Conservation (phyloP, 2,329 filamentous ascomycete species). For the Parafenestella ontariensis region DNA sequence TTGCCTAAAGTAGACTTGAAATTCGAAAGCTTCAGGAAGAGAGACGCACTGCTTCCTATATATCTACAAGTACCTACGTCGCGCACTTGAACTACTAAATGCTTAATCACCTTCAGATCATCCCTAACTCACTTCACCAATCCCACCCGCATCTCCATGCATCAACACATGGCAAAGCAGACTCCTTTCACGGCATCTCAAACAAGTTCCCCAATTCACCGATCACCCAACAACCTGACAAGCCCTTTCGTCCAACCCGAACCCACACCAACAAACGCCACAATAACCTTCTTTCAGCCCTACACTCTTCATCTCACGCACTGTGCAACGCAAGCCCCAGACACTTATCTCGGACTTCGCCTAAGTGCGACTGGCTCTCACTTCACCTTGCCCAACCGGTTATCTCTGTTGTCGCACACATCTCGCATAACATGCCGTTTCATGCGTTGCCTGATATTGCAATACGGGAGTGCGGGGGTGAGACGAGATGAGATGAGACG, state of each 20-base stretch:
- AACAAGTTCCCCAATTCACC: not conserved
- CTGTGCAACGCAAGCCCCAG: not conserved
- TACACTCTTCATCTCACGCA: slow-evolving; percentile 4
- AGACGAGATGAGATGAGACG: too few relatives aligned
- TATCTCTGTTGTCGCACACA: slow-evolving; percentile 2
- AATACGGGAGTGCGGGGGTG: not conserved
- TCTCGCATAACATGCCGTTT: not conserved
- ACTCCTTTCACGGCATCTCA: not conserved
- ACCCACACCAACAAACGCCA: slow-evolving; percentile 3
- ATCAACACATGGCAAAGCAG: not conserved
- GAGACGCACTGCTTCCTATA: too few relatives aligned
- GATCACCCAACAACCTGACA: not conserved
- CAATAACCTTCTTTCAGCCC: slow-evolving; percentile 30
- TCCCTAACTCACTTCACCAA: too few relatives aligned
- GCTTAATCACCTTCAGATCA: too few relatives aligned
- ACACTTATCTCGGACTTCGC: not conserved
- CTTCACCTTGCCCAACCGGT: not conserved
- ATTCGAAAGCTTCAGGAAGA: too few relatives aligned
- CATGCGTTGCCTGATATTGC: not conserved
- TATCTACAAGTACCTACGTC: too few relatives aligned
- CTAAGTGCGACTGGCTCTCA: not conserved
- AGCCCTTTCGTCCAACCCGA: not conserved
- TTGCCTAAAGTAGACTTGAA: too few relatives aligned
- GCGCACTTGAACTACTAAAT: too few relatives aligned
- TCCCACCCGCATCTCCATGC: slow-evolving; percentile 5